Conservation (phyloP, 331 rosid genomes). For the Malus hybrid region DNA sequence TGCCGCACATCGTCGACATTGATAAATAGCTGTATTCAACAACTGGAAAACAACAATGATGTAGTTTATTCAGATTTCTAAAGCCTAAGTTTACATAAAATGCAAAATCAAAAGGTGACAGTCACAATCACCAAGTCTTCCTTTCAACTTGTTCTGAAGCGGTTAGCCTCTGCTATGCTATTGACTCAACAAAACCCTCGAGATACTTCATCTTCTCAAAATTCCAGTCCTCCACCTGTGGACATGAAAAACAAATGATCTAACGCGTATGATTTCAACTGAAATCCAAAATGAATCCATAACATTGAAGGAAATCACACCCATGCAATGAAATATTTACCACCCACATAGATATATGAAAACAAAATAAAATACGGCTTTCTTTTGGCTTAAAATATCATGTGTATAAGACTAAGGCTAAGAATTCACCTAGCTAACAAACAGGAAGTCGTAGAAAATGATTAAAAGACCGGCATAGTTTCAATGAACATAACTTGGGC, state of each 20-base stretch:
- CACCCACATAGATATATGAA: not conserved
- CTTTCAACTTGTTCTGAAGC: not conserved
- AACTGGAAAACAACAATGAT: not conserved
- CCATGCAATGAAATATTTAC: not conserved
- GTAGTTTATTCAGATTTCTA: not conserved
- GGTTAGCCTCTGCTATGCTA: not conserved
- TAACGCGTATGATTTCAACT: not conserved
- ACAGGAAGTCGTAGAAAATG: not conserved
- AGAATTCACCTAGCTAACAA: not conserved
- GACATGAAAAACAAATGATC: not conserved
- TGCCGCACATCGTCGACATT: not conserved
- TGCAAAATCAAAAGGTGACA: not conserved
- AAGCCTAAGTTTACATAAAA: not conserved
- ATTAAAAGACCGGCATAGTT: not conserved
- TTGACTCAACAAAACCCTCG: not conserved
- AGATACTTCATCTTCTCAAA: not conserved
- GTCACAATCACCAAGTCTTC: not conserved
- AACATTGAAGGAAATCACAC: not conserved
- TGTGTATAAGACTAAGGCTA: not conserved
- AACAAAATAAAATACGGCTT: not conserved
- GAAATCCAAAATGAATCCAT: not conserved
- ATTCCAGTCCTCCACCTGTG: not conserved
- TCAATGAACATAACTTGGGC: not conserved
- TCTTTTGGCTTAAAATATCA: not conserved
- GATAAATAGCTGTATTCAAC: not conserved